Conservation (phyloP, 441 rosid species). For the Dalechampia spathulata region DNA sequence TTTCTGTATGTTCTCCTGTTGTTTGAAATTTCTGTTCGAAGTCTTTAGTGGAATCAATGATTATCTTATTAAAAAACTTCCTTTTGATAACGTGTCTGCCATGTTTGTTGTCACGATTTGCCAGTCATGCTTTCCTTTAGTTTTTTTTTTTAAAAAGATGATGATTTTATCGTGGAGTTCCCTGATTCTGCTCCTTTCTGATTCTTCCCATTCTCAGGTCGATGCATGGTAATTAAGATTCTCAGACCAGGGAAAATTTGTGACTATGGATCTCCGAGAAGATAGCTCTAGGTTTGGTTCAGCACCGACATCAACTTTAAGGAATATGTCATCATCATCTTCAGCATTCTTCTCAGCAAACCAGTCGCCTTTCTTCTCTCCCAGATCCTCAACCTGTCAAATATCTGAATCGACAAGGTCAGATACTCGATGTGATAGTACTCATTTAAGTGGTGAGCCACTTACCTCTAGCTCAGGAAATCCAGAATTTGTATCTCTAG, state of each 20-base stretch:
- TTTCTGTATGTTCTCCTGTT: not conserved
- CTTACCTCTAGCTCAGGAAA: constrained; percentile 48
- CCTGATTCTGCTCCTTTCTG: constrained; percentile 22
- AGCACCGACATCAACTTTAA: constrained; percentile 38
- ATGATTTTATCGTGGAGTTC: constrained; percentile 5
- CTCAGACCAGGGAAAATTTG: constrained; percentile 17
- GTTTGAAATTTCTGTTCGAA: constrained; percentile 2
- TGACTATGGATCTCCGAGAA: constrained; percentile 55
- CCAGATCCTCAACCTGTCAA: constrained; percentile 57
- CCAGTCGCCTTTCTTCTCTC: constrained; percentile 91
- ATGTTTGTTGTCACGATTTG: not conserved
- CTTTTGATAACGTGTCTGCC: not conserved
- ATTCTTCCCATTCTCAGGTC: constrained; percentile 23
- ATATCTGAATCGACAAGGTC: constrained; percentile 56
- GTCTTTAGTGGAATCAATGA: not conserved
- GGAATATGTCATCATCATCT: constrained; percentile 81
- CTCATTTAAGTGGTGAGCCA: constrained; percentile 34
- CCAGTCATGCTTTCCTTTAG: no score
- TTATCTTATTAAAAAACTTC: not conserved
- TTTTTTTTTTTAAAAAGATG: not conserved
- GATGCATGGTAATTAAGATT: constrained; percentile 26
- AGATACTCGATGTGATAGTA: constrained; percentile 54
- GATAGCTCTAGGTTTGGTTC: constrained; percentile 61
- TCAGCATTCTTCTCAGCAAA: constrained; percentile 87
- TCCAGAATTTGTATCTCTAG: constrained; percentile 34